Conservation (phyloP, 1,284 basidiomycete species). For the Athelia psychrophila region DNA sequence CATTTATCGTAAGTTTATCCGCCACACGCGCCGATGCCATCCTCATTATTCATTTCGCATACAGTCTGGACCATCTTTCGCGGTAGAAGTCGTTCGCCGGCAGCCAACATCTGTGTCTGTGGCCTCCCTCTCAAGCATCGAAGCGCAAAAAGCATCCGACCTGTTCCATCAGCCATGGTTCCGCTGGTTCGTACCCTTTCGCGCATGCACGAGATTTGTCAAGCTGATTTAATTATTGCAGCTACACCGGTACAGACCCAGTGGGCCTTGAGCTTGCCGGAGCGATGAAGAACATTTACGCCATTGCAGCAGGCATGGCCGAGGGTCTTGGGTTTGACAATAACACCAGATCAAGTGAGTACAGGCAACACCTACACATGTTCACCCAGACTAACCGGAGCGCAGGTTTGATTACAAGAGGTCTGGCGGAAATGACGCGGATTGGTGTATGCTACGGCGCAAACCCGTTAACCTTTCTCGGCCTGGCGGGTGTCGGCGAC, state of each 20-base stretch:
- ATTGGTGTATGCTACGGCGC: conserved; percentile 85
- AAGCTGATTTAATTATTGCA: conserved; percentile 24
- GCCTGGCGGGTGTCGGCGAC: conserved; percentile 79
- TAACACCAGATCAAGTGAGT: conserved; percentile 87
- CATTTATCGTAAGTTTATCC: too few relatives aligned
- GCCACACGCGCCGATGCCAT: too few relatives aligned
- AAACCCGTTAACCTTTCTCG: conserved; percentile 77
- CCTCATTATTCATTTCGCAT: too few relatives aligned
- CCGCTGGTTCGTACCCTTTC: conserved; percentile 55
- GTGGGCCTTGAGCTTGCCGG: conserved; percentile 88
- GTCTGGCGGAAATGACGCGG: conserved; percentile 81
- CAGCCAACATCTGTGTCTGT: conserved; percentile 85
- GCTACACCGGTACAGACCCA: conserved; percentile 78
- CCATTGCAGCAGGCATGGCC: conserved; percentile 86
- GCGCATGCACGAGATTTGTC: background rate
- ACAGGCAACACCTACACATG: too few relatives aligned
- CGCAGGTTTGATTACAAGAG: conserved; percentile 82
- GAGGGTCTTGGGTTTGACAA: conserved; percentile 88
- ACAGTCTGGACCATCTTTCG: too few relatives aligned
- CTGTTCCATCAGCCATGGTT: conserved; percentile 88
- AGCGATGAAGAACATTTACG: conserved; percentile 92
- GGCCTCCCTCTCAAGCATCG: conserved; percentile 69
- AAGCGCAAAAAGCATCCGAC: conserved; percentile 66
- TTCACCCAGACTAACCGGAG: too few relatives aligned
- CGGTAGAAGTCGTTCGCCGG: too few relatives aligned